Conservation (phyloP, 1,284 basidiomycete genomes). For the Cystobasidium slooffiae region DNA sequence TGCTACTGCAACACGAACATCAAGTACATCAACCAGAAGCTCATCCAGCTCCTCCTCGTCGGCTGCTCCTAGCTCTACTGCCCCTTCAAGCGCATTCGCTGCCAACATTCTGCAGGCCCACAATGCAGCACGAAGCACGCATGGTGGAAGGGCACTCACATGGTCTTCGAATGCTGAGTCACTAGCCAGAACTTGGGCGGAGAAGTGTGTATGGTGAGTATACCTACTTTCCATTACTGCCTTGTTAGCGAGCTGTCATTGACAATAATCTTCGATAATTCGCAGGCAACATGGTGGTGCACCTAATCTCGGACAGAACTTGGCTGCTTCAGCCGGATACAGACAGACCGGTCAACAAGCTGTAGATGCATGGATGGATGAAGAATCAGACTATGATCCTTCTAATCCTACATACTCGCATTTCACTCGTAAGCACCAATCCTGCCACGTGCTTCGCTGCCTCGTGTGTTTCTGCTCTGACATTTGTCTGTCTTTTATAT, state of each 20-base stretch:
- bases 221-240: background rate
- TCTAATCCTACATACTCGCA: slow-evolving; percentile 40
- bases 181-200: slow-evolving; percentile 34
- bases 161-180: slow-evolving; percentile 9
- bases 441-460: too few relatives aligned
- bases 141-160: slow-evolving; percentile 20
- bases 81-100: slow-evolving; percentile 12
- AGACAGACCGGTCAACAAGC: slow-evolving; percentile 26
- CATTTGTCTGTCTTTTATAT: background rate
- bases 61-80: background rate
- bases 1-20: background rate
- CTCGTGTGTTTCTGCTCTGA: background rate
- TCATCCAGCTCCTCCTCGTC: background rate
- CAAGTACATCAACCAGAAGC: background rate
- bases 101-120: slow-evolving; percentile 16
- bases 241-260: too few relatives aligned
- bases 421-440: slow-evolving; percentile 28
- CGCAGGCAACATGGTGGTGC: slow-evolving; percentile 38
- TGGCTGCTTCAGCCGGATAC: slow-evolving; percentile 33
- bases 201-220: slow-evolving; percentile 35
- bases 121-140: slow-evolving; percentile 24
- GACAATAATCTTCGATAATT: too few relatives aligned
- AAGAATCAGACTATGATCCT: slow-evolving; percentile 42
- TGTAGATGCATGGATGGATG: slow-evolving; percentile 34
- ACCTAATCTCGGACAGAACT: slow-evolving; percentile 27